Base-by-base conservation (phyloP, 2,329 filamentous ascomycete genomes). In the Davidsoniella virescens region DNA sequence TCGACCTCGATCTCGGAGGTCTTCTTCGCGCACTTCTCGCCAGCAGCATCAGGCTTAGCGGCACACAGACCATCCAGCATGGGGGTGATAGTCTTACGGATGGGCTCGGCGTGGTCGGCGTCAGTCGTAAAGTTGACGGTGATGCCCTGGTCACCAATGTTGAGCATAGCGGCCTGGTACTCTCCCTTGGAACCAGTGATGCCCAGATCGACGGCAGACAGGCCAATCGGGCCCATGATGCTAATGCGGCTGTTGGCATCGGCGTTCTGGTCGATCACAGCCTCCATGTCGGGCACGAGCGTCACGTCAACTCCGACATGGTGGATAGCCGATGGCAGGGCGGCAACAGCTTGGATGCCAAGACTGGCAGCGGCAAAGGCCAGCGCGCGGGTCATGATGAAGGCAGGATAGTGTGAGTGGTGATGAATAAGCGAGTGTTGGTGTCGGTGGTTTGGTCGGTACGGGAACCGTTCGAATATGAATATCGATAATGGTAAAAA, bases 61-160 rank as follows among this genome's bases (percentile, higher is more conserved):
- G 37, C 38, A 39, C 51, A 52, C 9, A 52, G 17, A 10, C 51
- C 51, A 14, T 49, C 51, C n/a, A 52, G 51, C 37, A 52, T 38
- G 25, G 47, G 51, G 17, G 20, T 36, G 18, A 52, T 46, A 9
- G 37, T 50, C 26, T 52, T 52, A 44, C 44, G 44, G 40, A 52
- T 18, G n/a, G 44, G 26, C 26, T 47, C 40, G 5, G 37, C 14
- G 8, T n/a, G 3, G 0, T 7, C 18, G 10, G 5, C 36, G 5
- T 33, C 17, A 20, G 17, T 12, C 2, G 23, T 16, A 23, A 52
- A 49, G 4, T 20, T 9, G 16, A 52, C 17, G 12, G 43, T 47
- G 37, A 52, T 49, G 25, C 42, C 46, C 42, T 52, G 46, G 36
- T 46, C 37, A 25, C 51, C 51, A n/a, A 52, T 41, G 26, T 40